Conservation (phyloP, 495 filamentous ascomycete species). For the Aspergillus steynii region DNA sequence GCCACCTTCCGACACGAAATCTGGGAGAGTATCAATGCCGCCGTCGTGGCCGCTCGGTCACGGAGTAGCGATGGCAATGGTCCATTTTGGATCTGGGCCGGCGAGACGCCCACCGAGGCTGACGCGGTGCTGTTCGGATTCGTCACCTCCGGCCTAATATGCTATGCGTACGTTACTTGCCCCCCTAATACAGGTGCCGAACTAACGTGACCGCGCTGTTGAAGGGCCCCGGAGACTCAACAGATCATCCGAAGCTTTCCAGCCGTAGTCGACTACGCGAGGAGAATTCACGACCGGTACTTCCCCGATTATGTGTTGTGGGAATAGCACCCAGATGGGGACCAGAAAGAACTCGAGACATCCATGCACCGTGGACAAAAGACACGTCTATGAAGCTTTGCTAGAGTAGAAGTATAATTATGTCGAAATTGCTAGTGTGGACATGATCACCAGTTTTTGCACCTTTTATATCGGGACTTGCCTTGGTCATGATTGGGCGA, state of each 20-base stretch:
- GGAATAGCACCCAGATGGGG: slow-evolving; percentile 13
- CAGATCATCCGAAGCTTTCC: slow-evolving; percentile 46
- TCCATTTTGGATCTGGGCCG: slow-evolving; percentile 60
- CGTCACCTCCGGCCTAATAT: slow-evolving; percentile 48
- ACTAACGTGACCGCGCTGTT: neutral
- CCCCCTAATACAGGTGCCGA: neutral
- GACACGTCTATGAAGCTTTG: neutral
- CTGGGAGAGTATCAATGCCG: slow-evolving; percentile 50
- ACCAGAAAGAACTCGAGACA: neutral
- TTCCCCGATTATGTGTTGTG: slow-evolving; percentile 57
- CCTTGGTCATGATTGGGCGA: too few relatives aligned
- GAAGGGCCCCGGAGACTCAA: slow-evolving; percentile 48
- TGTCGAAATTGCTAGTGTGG: too few relatives aligned
- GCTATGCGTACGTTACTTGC: slow-evolving; percentile 49
- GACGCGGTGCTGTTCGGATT: slow-evolving; percentile 61
- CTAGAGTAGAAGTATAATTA: neutral
- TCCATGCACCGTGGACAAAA: neutral
- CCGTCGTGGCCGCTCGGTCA: slow-evolving; percentile 29
- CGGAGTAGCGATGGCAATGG: slow-evolving; percentile 17
- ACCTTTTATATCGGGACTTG: too few relatives aligned
- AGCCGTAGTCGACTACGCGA: slow-evolving; percentile 56
- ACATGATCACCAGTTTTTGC: too few relatives aligned
- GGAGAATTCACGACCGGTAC: slow-evolving; percentile 55
- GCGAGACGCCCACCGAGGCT: slow-evolving; percentile 53
- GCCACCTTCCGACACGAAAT: slow-evolving; percentile 43